Evolutionary conservation across 495 filamentous ascomycete species (phyloP), one percentile per base, ranked within the genome.

Genomic region (Lentithecium fluviatile): DNA sequence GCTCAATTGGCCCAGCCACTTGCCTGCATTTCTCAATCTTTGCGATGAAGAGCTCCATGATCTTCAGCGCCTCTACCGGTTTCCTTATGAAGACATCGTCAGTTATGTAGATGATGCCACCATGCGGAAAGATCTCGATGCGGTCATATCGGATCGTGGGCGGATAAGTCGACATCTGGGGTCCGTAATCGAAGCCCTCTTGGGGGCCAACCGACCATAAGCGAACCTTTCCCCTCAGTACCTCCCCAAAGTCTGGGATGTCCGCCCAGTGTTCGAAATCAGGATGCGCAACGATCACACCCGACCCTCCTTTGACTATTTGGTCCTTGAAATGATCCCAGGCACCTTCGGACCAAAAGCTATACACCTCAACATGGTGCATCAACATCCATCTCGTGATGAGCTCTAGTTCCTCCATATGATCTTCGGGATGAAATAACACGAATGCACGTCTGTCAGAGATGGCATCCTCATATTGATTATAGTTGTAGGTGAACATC

Each of bases 101-200:
- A 6, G 68, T 68, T 26, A 70, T 69, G 42, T 57, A 70, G 25
- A 68, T 60, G 40, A 66, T 37, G 19, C 53, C 49, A 17, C 68
- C 68, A 21, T 19, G 26, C 0, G 66, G 65, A 51, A 68, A 69
- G 17, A 68, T 46, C 13, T 26, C 23, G 11, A 54, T 62, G 29
- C 60, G 50, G 25, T 54, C 53, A 25, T 60, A 65, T 15, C 37
- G 7, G 21, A 29, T 13, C 6, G 43, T 17, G 34, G 56, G 24
- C 2, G 17, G 19, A 3, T 4, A 13, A 0, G 34, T 36, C 11
- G 36, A 51, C 2, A 59, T 45, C 1, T 45, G 20, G 12, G 53
- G 47, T 25, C 56, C 59, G 29, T 50, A 62, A 7, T 62, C 43
- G 4, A 50, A 17, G 13, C 20, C 45, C 8, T 8, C 5, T 52